Conservation (phyloP, 345 rosid species). For the Erucastrum elatum region DNA sequence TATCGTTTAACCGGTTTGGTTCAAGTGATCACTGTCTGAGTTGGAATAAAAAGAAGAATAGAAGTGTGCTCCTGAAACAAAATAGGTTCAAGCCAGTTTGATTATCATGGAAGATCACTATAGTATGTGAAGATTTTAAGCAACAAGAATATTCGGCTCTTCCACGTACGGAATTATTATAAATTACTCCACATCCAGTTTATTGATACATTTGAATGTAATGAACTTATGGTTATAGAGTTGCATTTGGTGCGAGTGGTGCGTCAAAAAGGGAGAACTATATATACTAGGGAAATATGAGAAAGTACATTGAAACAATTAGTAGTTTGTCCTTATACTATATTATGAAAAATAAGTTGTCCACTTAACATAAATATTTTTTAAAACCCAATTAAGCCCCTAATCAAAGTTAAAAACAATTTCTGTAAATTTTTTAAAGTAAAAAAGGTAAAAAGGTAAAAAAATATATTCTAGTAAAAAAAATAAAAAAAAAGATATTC, state of each 20-base stretch:
- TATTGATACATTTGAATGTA: constrained; percentile 4
- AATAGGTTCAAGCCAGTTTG: background rate
- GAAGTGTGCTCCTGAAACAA: background rate
- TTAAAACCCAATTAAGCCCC: too few species aligned
- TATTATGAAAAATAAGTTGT: too few species aligned
- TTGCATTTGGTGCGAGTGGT: constrained; percentile 32
- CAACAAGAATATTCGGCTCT: background rate
- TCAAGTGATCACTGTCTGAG: background rate
- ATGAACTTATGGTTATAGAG: constrained; percentile 25
- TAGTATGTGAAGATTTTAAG: background rate
- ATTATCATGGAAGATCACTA: background rate
- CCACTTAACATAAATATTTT: too few species aligned
- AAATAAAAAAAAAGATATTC: too few species aligned
- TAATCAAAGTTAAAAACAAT: too few species aligned
- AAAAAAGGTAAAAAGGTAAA: too few species aligned
- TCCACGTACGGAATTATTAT: background rate
- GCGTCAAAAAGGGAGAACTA: background rate
- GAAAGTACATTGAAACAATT: too few species aligned
- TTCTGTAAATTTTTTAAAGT: too few species aligned
- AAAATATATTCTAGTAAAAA: too few species aligned
- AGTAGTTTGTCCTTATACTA: too few species aligned
- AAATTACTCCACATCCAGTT: background rate
- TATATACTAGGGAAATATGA: background rate
- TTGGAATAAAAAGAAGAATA: background rate
- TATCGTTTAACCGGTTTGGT: background rate